Evolutionary conservation across 148 eudicot species (phyloP).

Genomic region (Rhododendron ferrugineum): DNA sequence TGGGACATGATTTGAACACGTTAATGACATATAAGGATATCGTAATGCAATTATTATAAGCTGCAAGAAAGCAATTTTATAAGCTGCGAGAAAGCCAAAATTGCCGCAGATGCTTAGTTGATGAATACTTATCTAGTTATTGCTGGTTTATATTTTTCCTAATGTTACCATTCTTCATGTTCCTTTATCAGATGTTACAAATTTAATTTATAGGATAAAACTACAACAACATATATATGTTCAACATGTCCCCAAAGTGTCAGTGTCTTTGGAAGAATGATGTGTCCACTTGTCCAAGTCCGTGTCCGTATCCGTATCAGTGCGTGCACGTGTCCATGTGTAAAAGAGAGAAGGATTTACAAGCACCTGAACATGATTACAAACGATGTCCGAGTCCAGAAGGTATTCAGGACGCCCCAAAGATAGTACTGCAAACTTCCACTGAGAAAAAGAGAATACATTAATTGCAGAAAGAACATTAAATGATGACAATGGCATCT

Average conservation of each 20-base stretch:
- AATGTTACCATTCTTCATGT: background rate
- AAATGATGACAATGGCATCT: background rate
- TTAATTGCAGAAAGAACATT: background rate
- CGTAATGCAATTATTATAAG: background rate
- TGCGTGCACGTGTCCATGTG: background rate
- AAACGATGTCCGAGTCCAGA: conserved; percentile 71
- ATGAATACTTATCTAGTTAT: background rate
- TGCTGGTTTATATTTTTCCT: background rate
- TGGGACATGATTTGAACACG: background rate
- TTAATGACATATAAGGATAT: background rate
- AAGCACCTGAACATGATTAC: conserved; percentile 83
- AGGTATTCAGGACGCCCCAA: conserved; percentile 86
- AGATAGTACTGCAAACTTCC: conserved; percentile 86
- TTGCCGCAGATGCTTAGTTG: background rate
- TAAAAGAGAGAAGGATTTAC: background rate
- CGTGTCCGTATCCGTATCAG: background rate
- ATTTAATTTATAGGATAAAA: background rate
- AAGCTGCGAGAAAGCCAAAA: background rate
- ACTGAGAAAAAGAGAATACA: conserved; percentile 8
- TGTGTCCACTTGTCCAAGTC: background rate
- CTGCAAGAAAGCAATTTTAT: background rate
- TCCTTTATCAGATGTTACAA: background rate
- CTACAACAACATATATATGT: background rate
- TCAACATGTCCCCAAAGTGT: background rate
- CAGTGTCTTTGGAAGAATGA: background rate